A percentile compares a stretch with the other conserved stretches of the same genome.
phyloP scores from a whole-genome alignment of 139 green algal genomes.

The Nannochloris sp. region DNA sequence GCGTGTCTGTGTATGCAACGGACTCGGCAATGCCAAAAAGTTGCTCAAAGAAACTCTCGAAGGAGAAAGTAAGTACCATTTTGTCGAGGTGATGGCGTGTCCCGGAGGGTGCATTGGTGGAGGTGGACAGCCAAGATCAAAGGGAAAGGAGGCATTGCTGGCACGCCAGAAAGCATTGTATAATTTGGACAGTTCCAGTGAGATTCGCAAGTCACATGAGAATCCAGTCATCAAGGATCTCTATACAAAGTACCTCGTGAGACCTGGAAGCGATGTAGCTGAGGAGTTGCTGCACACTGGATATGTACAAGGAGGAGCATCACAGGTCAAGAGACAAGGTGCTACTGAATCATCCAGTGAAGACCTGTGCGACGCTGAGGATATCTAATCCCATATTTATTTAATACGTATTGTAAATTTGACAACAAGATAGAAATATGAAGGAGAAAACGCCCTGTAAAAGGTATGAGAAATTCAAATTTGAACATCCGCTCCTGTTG shows the following conservation, averaged over 20 bases:
- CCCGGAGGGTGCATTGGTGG: slow-evolving; percentile 51
- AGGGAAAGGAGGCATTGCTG: slow-evolving; percentile 44
- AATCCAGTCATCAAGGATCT: slow-evolving; percentile 24
- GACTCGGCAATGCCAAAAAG: slow-evolving; percentile 66
- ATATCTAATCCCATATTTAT: background rate
- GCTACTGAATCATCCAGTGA: background rate
- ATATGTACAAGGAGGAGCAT: slow-evolving; percentile 24
- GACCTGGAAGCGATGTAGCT: slow-evolving; percentile 16
- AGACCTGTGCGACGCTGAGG: background rate
- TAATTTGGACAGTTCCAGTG: slow-evolving; percentile 18
- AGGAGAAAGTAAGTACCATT: slow-evolving; percentile 32
- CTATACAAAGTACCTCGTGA: slow-evolving; percentile 24
- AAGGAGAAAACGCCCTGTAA: too few relatives aligned
- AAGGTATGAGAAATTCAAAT: too few relatives aligned
- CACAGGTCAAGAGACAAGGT: slow-evolving; percentile 1
- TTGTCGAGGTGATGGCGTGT: slow-evolving; percentile 52
- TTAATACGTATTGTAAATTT: background rate
- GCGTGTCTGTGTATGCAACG: slow-evolving; percentile 54
- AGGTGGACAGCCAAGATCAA: slow-evolving; percentile 49
- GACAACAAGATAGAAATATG: background rate
- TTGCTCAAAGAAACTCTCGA: slow-evolving; percentile 37
- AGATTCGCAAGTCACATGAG: slow-evolving; percentile 18
- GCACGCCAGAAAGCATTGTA: slow-evolving; percentile 46
- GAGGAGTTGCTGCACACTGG: slow-evolving; percentile 31
- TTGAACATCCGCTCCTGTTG: too few relatives aligned